phyloP scores from a whole-genome alignment of 495 filamentous ascomycete species.

The Durotheca rogersii region DNA sequence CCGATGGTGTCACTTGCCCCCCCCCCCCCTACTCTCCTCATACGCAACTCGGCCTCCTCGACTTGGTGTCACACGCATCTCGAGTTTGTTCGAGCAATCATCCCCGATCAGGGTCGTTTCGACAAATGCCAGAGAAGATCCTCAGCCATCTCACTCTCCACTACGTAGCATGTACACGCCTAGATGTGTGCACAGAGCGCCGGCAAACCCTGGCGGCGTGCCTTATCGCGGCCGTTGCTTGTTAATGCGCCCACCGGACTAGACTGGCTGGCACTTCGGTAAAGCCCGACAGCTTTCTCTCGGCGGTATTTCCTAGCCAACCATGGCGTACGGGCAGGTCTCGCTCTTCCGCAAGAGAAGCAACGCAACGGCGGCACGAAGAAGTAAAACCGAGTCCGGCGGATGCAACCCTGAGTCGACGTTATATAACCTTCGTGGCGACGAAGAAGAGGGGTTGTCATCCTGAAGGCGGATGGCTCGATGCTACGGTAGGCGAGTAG shows the following conservation, averaged over 20 bases:
- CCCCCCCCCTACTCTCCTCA: too few species aligned
- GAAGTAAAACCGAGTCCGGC: neutral
- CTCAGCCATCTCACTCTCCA: too few species aligned
- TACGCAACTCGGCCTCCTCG: conserved; percentile 1
- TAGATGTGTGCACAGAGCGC: too few species aligned
- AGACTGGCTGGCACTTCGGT: neutral
- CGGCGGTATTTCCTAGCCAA: conserved; percentile 7
- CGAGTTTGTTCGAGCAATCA: conserved; percentile 7
- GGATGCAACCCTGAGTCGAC: neutral
- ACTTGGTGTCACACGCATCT: conserved; percentile 3
- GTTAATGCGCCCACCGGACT: neutral
- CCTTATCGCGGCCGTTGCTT: conserved; percentile 2
- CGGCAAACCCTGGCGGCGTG: neutral
- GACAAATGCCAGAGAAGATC: neutral
- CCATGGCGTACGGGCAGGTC: too few species aligned
- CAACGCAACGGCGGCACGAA: too few species aligned
- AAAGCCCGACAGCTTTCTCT: neutral
- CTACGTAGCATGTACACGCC: too few species aligned
- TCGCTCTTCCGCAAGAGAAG: too few species aligned
- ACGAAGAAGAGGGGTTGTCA: neutral
- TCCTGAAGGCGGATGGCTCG: neutral
- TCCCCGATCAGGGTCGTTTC: conserved; percentile 3
- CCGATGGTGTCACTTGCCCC: conserved; percentile 9
- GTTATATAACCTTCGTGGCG: neutral
- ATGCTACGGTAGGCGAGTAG: neutral